Percentiles rank a stretch among this genome's conserved stretches.
Evolutionary conservation across 345 rosid species (phyloP).

Genomic region (Eucalyptus tenuipes): DNA sequence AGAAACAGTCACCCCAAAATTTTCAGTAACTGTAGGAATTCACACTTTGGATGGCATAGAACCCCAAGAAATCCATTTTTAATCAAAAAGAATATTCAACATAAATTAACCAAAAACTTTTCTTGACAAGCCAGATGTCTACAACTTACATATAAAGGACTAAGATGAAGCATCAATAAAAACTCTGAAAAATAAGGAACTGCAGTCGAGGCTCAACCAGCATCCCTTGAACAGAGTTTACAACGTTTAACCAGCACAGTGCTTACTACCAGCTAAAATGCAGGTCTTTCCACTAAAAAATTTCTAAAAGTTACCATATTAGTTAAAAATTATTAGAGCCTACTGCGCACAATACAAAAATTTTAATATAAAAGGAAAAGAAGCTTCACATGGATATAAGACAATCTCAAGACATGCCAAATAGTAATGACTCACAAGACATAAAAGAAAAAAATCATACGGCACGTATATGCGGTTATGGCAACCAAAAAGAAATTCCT

Average conservation of each 20-base stretch:
- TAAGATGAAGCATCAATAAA: neutral
- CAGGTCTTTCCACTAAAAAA: neutral
- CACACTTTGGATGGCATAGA: neutral
- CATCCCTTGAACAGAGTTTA: neutral
- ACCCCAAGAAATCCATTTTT: neutral
- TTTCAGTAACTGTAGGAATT: neutral
- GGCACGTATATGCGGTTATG: neutral
- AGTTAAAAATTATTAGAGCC: neutral
- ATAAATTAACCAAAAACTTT: neutral
- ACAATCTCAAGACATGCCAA: neutral
- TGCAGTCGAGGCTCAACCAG: neutral
- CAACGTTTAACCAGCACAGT: neutral
- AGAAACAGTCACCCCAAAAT: neutral
- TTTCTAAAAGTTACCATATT: neutral
- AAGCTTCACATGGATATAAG: neutral
- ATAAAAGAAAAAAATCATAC: neutral
- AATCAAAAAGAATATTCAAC: neutral
- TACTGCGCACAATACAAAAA: neutral
- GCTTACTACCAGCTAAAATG: neutral
- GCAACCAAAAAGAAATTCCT: neutral
- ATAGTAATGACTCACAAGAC: neutral
- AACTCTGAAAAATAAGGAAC: neutral
- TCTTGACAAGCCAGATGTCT: neutral
- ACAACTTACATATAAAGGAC: neutral
- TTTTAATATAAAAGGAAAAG: neutral